Evolutionary conservation across 2,329 filamentous ascomycete species (phyloP).

Genomic region (Aspergillus texensis): DNA sequence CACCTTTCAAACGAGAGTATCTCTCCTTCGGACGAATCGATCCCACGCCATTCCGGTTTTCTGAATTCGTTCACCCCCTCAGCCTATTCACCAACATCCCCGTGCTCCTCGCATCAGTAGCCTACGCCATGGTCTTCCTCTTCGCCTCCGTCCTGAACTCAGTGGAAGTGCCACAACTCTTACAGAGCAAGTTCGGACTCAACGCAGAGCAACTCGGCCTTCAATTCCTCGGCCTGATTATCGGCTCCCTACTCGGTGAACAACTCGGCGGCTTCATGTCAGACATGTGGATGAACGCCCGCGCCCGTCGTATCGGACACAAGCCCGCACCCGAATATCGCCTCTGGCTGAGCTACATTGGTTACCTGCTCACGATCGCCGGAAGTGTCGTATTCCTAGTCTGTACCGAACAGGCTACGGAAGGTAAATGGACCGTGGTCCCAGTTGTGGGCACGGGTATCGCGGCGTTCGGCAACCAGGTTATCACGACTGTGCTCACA

Average conservation of each 20-base stretch:
- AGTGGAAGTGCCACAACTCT: constrained; percentile 63
- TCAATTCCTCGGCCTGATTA: constrained; percentile 60
- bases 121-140: constrained; percentile 61
- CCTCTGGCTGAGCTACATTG: constrained; percentile 60
- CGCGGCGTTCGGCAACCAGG: constrained; percentile 60
- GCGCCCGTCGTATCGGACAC: constrained; percentile 33
- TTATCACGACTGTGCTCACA: constrained; percentile 63
- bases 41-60: constrained; percentile 48
- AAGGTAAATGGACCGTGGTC: constrained; percentile 56
- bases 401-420: constrained; percentile 49
- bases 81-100: constrained; percentile 49
- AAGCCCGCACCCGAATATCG: constrained; percentile 55
- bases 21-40: constrained; percentile 54
- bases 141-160: constrained; percentile 58
- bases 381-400: constrained; percentile 61
- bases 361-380: constrained; percentile 54
- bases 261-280: constrained; percentile 59
- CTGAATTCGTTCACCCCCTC: constrained; percentile 57
- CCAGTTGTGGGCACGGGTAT: constrained; percentile 59
- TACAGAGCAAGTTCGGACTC: constrained; percentile 58
- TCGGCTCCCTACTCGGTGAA: constrained; percentile 62
- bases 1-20: constrained; percentile 45
- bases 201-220: constrained; percentile 61
- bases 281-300: constrained; percentile 58
- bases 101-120: constrained; percentile 54